A percentile compares a stretch with the other conserved stretches of the same genome.
These are phyloP conservation scores for Ascochyta koolunga DNA, from an alignment of 2,329 filamentous ascomycete species.

Conservation along the genomic window DNA sequence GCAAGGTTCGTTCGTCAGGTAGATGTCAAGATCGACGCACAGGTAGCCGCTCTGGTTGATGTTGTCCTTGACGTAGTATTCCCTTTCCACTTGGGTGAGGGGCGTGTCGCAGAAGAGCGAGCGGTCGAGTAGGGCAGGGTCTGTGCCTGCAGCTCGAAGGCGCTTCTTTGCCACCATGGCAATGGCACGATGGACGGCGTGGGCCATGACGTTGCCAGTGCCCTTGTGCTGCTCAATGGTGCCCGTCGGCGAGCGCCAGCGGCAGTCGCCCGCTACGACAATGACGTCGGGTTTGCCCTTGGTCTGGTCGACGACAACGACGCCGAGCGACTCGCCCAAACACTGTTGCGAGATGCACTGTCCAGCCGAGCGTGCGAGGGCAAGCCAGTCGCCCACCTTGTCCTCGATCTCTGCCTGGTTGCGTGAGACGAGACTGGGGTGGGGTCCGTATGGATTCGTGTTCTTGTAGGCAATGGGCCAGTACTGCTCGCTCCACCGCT, in stretches of 20 bases:
- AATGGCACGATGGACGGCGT: constrained; percentile 78
- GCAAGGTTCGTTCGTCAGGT: constrained; percentile 94
- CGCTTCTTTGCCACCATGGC: constrained; percentile 76
- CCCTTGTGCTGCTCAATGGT: constrained; percentile 36
- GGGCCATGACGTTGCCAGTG: constrained; percentile 76
- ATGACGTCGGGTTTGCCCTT: constrained; percentile 61
- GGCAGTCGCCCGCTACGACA: constrained; percentile 77
- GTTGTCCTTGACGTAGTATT: constrained; percentile 64
- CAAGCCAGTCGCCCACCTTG: constrained; percentile 70
- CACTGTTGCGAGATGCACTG: constrained; percentile 62
- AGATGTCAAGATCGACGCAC: constrained; percentile 91
- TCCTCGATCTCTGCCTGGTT: constrained; percentile 71
- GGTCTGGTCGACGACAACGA: constrained; percentile 72
- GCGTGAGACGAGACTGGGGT: constrained; percentile 74
- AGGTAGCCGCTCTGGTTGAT: constrained; percentile 83
- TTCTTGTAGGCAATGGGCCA: constrained; percentile 88
- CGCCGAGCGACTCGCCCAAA: constrained; percentile 73
- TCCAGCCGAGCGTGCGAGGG: constrained; percentile 69
- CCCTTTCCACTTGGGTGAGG: constrained; percentile 69
- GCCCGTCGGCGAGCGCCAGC: constrained; percentile 60
- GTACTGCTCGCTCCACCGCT: constrained; percentile 74
- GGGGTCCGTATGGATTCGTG: constrained; percentile 84
- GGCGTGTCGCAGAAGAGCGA: constrained; percentile 71
- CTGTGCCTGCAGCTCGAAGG: constrained; percentile 45
- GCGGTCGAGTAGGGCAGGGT: constrained; percentile 34